Evolutionary conservation across 805 yeast genomes (phyloP), one percentile per base, ranked within the genome.

Genomic region (Candida ipomoeae): DNA sequence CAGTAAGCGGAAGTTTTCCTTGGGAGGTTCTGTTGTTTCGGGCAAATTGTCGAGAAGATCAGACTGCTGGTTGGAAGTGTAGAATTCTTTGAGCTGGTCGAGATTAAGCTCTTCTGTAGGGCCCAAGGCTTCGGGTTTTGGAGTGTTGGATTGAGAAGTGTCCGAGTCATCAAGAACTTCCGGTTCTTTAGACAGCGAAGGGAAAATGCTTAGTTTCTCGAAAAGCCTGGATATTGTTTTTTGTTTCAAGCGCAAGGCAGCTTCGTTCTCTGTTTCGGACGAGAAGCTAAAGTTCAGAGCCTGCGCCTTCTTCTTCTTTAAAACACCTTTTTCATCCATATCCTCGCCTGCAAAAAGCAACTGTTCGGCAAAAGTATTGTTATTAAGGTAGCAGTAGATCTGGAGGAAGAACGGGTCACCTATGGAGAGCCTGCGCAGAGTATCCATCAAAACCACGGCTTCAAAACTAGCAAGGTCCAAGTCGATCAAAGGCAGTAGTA

Each of bases 371-470:
- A 77, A 55, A 62, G 70, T 78, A 51, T 46, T 69, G 62, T 52
- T 64, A 36, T 57, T 75, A 23, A 91, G 62, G 61, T 65, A 87
- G 51, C 89, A 80, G 58, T 89, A 87, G 4, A 88, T 67, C 58
- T 84, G 88, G 0, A 89, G 70, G 20, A 80, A 73, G 59, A 91
- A 84, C 1, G 85, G 74, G 60, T 89, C 96, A 3, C 97, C 98
- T 1, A 83, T 79, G 8, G 86, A 74, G 33, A 90, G 63, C 31
- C 83, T 64, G 29, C 56, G 52, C 10, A 72, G 69, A 17, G 83
- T 85, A 39, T 84, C 80, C 59, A 76, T 80, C 6, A 86, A 74
- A 34, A 87, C 73, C 0, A 80, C 74, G 1, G 81, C 81, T 37
- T 78, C 78, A 56, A 88, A 83, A 1, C 62, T 61, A 37, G 86